Percentiles rank a stretch among this genome's conserved stretches.
Conservation (phyloP, 1,284 basidiomycete genomes). For the Bondarzewia mesenterica region DNA sequence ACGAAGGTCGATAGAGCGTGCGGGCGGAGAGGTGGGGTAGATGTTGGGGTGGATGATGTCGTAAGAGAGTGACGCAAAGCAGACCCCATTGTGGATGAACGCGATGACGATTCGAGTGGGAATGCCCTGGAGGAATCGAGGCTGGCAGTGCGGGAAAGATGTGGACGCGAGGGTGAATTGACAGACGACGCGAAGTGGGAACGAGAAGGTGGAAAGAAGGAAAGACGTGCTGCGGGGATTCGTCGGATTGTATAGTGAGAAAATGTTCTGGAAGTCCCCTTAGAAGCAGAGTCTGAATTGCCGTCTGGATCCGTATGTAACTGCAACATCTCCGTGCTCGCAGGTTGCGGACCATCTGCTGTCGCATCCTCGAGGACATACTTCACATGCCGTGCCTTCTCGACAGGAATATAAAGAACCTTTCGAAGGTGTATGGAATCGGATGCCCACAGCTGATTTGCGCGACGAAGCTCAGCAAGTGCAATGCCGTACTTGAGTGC, state of each 20-base stretch:
- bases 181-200: not conserved
- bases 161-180: not conserved
- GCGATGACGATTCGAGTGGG: not conserved
- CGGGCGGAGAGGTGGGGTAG: slow-evolving; percentile 3
- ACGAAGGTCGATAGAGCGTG: slow-evolving; percentile 11
- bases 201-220: slow-evolving; percentile 3
- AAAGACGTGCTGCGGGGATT: slow-evolving; percentile 4
- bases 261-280: not conserved
- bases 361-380: slow-evolving; percentile 6
- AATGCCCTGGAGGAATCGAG: no score
- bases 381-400: slow-evolving; percentile 27
- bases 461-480: slow-evolving; percentile 72
- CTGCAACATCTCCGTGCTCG: not conserved
- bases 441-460: slow-evolving; percentile 86
- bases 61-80: no score
- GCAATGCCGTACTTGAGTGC: slow-evolving; percentile 83
- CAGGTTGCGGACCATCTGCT: not conserved
- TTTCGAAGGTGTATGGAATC: slow-evolving; percentile 85
- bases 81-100: no score
- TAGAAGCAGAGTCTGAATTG: not conserved
- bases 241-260: slow-evolving; percentile 1
- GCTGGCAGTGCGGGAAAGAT: no score
- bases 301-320: not conserved
- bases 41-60: not conserved
- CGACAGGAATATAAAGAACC: slow-evolving; percentile 71